Evolutionary conservation across 2,329 filamentous ascomycete genomes (phyloP), one percentile per base, ranked within the genome.

Genomic region (Exserohilum rostratum): DNA sequence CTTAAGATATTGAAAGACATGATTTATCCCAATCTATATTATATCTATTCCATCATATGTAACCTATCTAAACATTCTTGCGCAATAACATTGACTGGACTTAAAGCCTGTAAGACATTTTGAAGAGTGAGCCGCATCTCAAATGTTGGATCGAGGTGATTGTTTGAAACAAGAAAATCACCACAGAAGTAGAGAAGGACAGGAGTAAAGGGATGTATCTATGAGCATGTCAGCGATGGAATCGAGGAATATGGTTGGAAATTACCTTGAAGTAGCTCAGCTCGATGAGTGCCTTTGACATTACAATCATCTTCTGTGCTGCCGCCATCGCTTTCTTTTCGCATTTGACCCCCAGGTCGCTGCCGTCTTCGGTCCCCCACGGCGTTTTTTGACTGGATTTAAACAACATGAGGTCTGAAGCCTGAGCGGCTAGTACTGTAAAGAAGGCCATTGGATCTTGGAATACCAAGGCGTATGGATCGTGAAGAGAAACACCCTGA

Each of bases 201-300:
- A 10, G 39, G 39, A n/a, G 39, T 43, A 30, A 29, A 43, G 5
- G 25, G 39, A 12, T 43, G 39, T 10, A 43, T 29, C 39, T 43
- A 18, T 6, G 3, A 2, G 6, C 11, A 17, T 15, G 34, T 37
- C 25, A 43, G 25, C 25, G n/a, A 29, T 31, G 10, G n/a, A 15
- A 18, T 11, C 25, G 13, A 20, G 22, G 10, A 11, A 39, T 20
- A 15, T 5, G 18, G 12, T 40, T 42, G 20, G 22, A n/a, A 5
- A 10, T n/a, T 43, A 43, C 39, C 39, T 43, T 43, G 39, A 43
- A 43, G 39, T 43, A 18, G 27, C 39, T 43, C 15, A 43, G 25
- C 18, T 43, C 39, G 6, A 29, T 29, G 22, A 43, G n/a, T 2
- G 39, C 39, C 39, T 43, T 43, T 5, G 39, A 43, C 25, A 43